phyloP scores from a whole-genome alignment of 441 rosid species.

The Bruguiera hainesii region DNA sequence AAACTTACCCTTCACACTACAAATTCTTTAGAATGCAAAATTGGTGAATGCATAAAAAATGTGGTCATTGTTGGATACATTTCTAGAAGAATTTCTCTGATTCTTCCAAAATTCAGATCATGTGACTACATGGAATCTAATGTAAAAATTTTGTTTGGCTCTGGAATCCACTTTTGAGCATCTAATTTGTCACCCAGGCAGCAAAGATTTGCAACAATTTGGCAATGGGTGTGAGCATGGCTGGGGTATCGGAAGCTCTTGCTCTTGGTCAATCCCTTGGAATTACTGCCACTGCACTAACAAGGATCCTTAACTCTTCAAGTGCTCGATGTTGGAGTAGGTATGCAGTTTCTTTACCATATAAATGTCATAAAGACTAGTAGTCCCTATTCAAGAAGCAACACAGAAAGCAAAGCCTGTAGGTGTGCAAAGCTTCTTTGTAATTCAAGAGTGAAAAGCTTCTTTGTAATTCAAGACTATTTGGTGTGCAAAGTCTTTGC shows the following conservation, averaged over 20 bases:
- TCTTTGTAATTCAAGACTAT: no score
- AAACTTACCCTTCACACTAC: background rate
- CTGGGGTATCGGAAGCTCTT: conserved; percentile 93
- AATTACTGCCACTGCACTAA: conserved; percentile 55
- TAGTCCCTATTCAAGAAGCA: no score
- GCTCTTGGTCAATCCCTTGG: conserved; percentile 90
- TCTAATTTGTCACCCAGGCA: conserved; percentile 42
- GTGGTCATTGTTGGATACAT: no score
- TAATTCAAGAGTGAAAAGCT: no score
- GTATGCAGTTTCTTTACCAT: conserved; percentile 34
- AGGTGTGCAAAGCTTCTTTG: no score
- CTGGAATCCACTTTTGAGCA: conserved; percentile 7
- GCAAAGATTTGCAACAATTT: conserved; percentile 96
- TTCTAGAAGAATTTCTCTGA: no score
- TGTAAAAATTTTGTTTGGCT: background rate
- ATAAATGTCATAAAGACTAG: background rate
- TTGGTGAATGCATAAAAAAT: background rate
- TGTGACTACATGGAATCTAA: no score
- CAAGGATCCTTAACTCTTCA: conserved; percentile 81
- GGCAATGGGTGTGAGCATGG: conserved; percentile 92
- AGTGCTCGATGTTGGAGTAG: conserved; percentile 94
- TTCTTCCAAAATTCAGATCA: no score
- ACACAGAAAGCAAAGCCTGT: no score
- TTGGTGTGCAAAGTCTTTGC: no score
- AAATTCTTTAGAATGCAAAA: background rate